Base-by-base conservation (phyloP, 352 stramenopile species). In the Phytophthora hibernalis region DNA sequence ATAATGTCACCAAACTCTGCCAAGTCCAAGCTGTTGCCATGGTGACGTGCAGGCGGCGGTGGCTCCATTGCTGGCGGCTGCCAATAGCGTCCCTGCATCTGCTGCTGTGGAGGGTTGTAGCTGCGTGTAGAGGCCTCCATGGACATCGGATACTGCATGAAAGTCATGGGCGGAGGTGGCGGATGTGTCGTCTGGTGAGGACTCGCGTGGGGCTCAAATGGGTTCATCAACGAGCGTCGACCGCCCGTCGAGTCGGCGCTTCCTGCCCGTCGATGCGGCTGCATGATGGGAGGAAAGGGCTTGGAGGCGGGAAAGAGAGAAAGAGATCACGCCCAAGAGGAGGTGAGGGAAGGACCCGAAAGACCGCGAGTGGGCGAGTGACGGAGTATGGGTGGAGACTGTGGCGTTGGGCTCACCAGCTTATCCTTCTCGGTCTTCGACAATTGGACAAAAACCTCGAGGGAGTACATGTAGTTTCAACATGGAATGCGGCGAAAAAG, bases 1-100 rank as follows among this genome's bases (percentile, higher is more conserved):
- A 89, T 26, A 30, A 87, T 83, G 12, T 79, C 80, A 31, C 62
- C 50, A 12, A 85, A 68, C 51, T 79, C 77, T 13, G 33, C 53
- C 26, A 87, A 53, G 40, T 82, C 77, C 43, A 86, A 51, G 20
- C 49, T 76, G 15, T 37, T 55, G 0, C 31, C 48, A 9, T 69
- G 52, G 0, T 56, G 55, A 0, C 61, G 65, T 18, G 58, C 60
- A 20, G 70, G 18, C 5, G 18, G 13, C 12, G 13, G 7, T 20
- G 16, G 37, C 37, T 70, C 59, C 9, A 65, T 48, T 6, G 35
- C 22, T 54, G 69, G 30, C 9, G 67, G 4, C 31, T 77, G 58
- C 68, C 71, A 82, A 50, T 70, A 78, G 31, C 58, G 55, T 37
- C 61, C 55, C 15, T 57, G 55, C 24, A 70, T 47, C 8, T 72